phyloP scores from a whole-genome alignment of 202 grass and related monocot genomes.

The Saccharum hybrid region DNA sequence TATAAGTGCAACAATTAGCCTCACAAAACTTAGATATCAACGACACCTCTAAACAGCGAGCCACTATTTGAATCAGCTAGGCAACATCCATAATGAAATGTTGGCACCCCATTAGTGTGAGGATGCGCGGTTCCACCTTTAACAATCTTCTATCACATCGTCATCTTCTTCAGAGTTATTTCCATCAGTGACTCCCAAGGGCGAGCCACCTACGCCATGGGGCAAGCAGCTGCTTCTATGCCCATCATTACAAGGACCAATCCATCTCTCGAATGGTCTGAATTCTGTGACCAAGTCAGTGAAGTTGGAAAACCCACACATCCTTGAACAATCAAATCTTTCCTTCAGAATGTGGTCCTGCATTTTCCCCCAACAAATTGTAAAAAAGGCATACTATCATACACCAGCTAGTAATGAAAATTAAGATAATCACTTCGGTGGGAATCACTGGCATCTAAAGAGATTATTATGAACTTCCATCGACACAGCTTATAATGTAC shows the following conservation, averaged over 20 bases:
- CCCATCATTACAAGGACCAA: constrained; percentile 37
- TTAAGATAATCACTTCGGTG: constrained; percentile 1
- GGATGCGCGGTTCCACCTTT: constrained; percentile 27
- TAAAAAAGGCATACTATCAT: constrained; percentile 34
- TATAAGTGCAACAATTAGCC: background rate
- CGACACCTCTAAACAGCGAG: background rate
- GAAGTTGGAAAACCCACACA: constrained; percentile 48
- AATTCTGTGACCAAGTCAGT: constrained; percentile 70
- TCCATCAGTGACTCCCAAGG: constrained; percentile 32
- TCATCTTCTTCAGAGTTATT: constrained; percentile 57
- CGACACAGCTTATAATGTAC: constrained; percentile 31
- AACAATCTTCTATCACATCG: constrained; percentile 77
- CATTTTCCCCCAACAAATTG: constrained; percentile 41
- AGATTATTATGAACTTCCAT: constrained; percentile 24
- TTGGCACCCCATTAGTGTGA: background rate
- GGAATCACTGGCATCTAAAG: background rate
- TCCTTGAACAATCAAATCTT: constrained; percentile 58
- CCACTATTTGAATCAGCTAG: background rate
- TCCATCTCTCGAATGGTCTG: constrained; percentile 65
- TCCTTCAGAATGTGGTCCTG: constrained; percentile 66
- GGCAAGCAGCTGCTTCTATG: constrained; percentile 30
- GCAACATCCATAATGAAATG: background rate
- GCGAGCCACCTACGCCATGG: background rate
- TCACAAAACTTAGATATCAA: background rate
- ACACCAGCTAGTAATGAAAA: constrained; percentile 13